A percentile compares a stretch with the other conserved stretches of the same genome.
Conservation (phyloP, 202 grass and related monocot genomes). For the Cymbopogon flexuosus region DNA sequence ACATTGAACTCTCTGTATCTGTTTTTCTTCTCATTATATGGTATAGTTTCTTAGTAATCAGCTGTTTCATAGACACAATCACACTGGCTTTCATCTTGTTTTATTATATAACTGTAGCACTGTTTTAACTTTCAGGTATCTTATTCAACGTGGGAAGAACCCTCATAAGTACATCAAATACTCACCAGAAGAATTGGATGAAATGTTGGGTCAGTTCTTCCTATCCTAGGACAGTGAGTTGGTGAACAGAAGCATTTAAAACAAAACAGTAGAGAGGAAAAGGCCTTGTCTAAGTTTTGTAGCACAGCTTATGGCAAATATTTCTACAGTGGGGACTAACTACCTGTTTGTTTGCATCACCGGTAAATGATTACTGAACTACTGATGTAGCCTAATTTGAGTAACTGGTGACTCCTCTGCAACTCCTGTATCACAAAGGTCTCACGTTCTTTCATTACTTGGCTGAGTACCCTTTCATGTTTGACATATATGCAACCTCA, state of each 20-base stretch:
- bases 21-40: neutral
- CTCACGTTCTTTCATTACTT: neutral
- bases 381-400: neutral
- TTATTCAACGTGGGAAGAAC: conserved; percentile 62
- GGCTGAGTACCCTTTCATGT: neutral
- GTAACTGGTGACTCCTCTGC: neutral
- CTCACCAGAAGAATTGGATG: conserved; percentile 49
- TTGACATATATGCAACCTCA: neutral
- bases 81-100: neutral
- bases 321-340: conserved; percentile 7
- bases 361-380: neutral
- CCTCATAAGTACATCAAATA: conserved; percentile 64
- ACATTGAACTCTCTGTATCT: neutral
- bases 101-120: conserved; percentile 7
- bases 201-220: conserved; percentile 58
- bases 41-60: conserved; percentile 6
- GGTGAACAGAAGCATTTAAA: conserved; percentile 44
- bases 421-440: neutral
- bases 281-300: conserved; percentile 1
- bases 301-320: conserved; percentile 9
- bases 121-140: conserved; percentile 40
- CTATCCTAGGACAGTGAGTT: conserved; percentile 53
- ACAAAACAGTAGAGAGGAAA: neutral
- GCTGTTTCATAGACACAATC: neutral
- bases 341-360: neutral